Evolutionary conservation across 148 eudicot genomes (phyloP).

Genomic region (Chenopodium album): DNA sequence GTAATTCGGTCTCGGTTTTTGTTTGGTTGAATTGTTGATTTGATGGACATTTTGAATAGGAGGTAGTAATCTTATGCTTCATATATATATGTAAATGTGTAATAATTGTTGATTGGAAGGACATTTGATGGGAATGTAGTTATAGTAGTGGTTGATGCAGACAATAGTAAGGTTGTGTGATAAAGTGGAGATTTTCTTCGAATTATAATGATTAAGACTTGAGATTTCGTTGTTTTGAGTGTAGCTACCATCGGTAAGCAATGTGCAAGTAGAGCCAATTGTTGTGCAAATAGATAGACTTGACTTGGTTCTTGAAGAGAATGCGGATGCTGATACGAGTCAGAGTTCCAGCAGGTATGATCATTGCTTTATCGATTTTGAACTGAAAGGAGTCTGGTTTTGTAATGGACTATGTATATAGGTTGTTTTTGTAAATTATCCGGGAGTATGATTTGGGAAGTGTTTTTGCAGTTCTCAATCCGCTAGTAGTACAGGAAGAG

Average conservation of each 20-base stretch:
- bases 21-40: neutral
- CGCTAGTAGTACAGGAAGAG: slow-evolving; percentile 54
- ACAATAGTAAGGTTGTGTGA: neutral
- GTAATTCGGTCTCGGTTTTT: slow-evolving; percentile 23
- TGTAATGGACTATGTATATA: neutral
- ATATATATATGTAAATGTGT: neutral
- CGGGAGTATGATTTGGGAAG: neutral
- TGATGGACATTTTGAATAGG: slow-evolving; percentile 1
- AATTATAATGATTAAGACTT: neutral
- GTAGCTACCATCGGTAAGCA: slow-evolving; percentile 90
- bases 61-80: neutral
- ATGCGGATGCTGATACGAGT: slow-evolving; percentile 61
- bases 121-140: no score
- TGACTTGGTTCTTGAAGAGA: slow-evolving; percentile 93
- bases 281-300: slow-evolving; percentile 90
- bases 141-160: neutral
- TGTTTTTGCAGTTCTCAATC: slow-evolving; percentile 49
- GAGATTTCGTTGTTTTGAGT: slow-evolving; percentile 21
- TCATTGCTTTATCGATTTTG: neutral
- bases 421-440: neutral
- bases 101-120: neutral
- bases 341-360: slow-evolving; percentile 62
- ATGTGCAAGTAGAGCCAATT: slow-evolving; percentile 93
- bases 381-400: neutral
- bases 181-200: neutral